Evolutionary conservation across 2,329 filamentous ascomycete species (phyloP).

Genomic region (Ophiosphaerella narmari): DNA sequence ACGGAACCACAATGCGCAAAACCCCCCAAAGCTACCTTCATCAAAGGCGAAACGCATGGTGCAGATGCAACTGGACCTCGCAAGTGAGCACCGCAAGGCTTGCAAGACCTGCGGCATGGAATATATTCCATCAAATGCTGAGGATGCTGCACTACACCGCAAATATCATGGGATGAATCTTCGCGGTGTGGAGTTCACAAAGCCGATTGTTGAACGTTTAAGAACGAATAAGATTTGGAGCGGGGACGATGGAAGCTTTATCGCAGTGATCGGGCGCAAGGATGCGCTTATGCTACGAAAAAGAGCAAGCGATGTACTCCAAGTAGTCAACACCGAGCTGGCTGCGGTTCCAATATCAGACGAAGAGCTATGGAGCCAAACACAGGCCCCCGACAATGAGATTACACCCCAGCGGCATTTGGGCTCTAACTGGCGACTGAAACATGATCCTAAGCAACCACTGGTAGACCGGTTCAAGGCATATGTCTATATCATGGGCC

Average conservation of each 20-base stretch:
- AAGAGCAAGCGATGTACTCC: slow-evolving; percentile 59
- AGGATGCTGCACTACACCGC: slow-evolving; percentile 66
- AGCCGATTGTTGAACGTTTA: slow-evolving; percentile 59
- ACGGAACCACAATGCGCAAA: slow-evolving; percentile 42
- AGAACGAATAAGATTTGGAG: slow-evolving; percentile 58
- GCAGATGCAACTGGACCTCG: slow-evolving; percentile 66
- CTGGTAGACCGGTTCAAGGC: slow-evolving; percentile 59
- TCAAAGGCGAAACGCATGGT: slow-evolving; percentile 49
- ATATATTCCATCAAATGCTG: slow-evolving; percentile 64
- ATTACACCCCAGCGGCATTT: slow-evolving; percentile 15
- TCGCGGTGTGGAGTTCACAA: slow-evolving; percentile 65
- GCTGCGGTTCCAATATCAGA: slow-evolving; percentile 64
- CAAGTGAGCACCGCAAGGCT: slow-evolving; percentile 59
- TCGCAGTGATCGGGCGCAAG: slow-evolving; percentile 63
- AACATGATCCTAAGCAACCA: slow-evolving; percentile 29
- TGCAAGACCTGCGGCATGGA: slow-evolving; percentile 69
- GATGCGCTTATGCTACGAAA: slow-evolving; percentile 58
- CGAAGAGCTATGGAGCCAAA: slow-evolving; percentile 61
- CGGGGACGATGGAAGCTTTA: slow-evolving; percentile 52
- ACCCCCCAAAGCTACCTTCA: slow-evolving; percentile 29
- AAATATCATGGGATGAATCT: slow-evolving; percentile 67
- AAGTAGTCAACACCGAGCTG: slow-evolving; percentile 66
- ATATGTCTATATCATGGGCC: slow-evolving; percentile 65
- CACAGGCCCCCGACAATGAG: slow-evolving; percentile 16
- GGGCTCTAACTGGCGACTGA: slow-evolving; percentile 36